A percentile compares a stretch with the other conserved stretches of the same genome.
These are phyloP conservation scores for Dissophora ornata DNA, from an alignment of 192 early-diverging fungal genomes.

Conservation along the genomic window DNA sequence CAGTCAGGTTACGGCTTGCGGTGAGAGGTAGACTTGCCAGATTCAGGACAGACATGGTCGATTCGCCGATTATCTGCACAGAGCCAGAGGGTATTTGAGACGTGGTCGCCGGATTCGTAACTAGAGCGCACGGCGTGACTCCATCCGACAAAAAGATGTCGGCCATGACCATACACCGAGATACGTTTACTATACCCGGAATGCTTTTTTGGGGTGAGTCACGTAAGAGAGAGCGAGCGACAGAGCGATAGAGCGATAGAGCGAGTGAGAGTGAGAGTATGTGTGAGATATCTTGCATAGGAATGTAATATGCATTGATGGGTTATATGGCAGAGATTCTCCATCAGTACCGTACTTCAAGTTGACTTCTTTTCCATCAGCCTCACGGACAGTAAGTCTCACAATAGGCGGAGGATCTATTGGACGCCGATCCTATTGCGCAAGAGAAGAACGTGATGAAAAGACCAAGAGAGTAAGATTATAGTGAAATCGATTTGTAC, in stretches of 20 bases:
- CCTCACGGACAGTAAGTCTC: constrained; percentile 62
- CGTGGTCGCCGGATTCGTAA: constrained; percentile 27
- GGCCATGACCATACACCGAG: constrained; percentile 33
- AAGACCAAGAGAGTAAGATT: too few species aligned
- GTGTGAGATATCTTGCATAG: too few species aligned
- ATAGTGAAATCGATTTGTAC: too few species aligned
- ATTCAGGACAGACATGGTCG: constrained; percentile 30
- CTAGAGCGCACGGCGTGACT: constrained; percentile 16
- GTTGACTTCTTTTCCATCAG: constrained; percentile 56
- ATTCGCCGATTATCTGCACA: constrained; percentile 10
- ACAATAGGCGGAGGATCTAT: constrained; percentile 71
- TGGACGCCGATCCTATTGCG: constrained; percentile 69
- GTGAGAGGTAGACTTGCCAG: constrained; percentile 20
- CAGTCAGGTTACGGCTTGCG: constrained; percentile 70
- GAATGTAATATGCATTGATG: too few species aligned
- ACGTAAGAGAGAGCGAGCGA: too few species aligned
- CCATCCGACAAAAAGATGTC: constrained; percentile 40
- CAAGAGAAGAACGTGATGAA: too few species aligned
- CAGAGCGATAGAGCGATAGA: too few species aligned
- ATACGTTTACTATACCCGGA: constrained; percentile 24
- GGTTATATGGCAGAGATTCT: too few species aligned
- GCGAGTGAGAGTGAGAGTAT: too few species aligned
- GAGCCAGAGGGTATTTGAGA: background rate
- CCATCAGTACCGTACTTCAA: too few species aligned
- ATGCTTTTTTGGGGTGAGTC: constrained; percentile 2